Conservation (phyloP, 805 yeast species). For the Vanderwaltozyma yarrowii region DNA sequence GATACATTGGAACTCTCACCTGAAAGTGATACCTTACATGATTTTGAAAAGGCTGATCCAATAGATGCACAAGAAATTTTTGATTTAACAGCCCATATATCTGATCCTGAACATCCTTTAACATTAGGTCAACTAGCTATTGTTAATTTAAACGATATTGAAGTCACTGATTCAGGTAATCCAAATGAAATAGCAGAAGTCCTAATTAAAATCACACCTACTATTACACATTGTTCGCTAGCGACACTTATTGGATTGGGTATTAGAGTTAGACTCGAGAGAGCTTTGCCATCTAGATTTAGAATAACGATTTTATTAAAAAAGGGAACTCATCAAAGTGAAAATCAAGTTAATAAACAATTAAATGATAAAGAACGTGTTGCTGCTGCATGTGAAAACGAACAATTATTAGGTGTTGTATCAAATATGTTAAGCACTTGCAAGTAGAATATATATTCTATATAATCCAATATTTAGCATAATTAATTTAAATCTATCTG, state of each 20-base stretch:
- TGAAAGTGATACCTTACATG: constrained; percentile 8
- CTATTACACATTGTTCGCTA: constrained; percentile 93
- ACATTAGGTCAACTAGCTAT: constrained; percentile 92
- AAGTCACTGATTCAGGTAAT: constrained; percentile 50
- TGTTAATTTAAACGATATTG: constrained; percentile 74
- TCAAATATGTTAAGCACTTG: constrained; percentile 88
- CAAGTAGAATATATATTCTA: constrained; percentile 5
- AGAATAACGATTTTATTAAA: constrained; percentile 71
- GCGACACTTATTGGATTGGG: constrained; percentile 96
- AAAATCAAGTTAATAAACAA: constrained; percentile 91
- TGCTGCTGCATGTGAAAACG: constrained; percentile 97
- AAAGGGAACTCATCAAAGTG: constrained; percentile 93
- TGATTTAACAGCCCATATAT: constrained; percentile 73
- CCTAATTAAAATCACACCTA: constrained; percentile 81
- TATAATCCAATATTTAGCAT: too few relatives aligned
- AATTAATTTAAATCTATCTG: too few relatives aligned
- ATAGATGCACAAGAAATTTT: constrained; percentile 86
- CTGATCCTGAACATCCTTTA: constrained; percentile 97
- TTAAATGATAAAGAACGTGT: constrained; percentile 95
- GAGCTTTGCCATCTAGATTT: constrained; percentile 79
- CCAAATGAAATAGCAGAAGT: constrained; percentile 58
- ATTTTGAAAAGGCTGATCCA: constrained; percentile 34
- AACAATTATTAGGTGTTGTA: constrained; percentile 80
- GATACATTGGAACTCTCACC: constrained; percentile 1
- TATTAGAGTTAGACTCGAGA: constrained; percentile 78